These are phyloP conservation scores for Coniochaeta sp. DNA, from an alignment of 2,329 filamentous ascomycete species.

Conservation along the genomic window DNA sequence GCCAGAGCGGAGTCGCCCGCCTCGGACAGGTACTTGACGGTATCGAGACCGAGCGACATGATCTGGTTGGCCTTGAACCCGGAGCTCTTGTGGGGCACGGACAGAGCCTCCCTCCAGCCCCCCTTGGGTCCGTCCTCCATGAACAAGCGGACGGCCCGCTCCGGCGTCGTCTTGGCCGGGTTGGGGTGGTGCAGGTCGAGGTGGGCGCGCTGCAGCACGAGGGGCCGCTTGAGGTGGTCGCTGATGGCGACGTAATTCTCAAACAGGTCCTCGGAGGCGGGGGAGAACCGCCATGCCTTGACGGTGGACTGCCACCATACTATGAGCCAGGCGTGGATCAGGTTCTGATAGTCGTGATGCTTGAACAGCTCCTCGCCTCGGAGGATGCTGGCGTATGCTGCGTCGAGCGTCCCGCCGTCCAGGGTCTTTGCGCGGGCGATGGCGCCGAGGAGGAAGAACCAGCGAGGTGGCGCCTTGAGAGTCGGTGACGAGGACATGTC, in stretches of 20 bases:
- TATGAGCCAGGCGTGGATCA: constrained; percentile 35
- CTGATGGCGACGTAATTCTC: constrained; percentile 44
- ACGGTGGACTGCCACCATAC: constrained; percentile 47
- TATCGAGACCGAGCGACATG: constrained; percentile 36
- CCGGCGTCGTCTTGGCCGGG: constrained; percentile 41
- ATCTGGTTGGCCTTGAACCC: constrained; percentile 12
- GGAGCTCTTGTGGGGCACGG: constrained; percentile 16
- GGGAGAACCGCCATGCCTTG: constrained; percentile 34
- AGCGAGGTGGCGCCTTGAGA: constrained; percentile 7
- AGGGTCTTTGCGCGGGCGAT: constrained; percentile 28
- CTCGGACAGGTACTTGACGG: constrained; percentile 34
- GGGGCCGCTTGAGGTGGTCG: constrained; percentile 25
- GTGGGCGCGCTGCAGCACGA: constrained; percentile 42
- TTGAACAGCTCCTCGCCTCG: constrained; percentile 32
- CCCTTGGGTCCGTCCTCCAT: constrained; percentile 9
- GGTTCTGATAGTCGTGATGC: constrained; percentile 23
- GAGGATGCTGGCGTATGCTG: constrained; percentile 39
- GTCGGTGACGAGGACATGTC: constrained; percentile 6
- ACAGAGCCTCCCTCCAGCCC: constrained; percentile 1
- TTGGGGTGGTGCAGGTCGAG: constrained; percentile 46
- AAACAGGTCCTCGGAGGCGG: constrained; percentile 40
- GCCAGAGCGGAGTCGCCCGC: constrained; percentile 33
- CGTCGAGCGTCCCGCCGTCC: constrained; percentile 34
- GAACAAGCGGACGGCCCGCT: constrained; percentile 39
- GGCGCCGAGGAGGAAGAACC: constrained; percentile 28